Conservation (phyloP, 345 rosid species). For the Hibiscus trionum region DNA sequence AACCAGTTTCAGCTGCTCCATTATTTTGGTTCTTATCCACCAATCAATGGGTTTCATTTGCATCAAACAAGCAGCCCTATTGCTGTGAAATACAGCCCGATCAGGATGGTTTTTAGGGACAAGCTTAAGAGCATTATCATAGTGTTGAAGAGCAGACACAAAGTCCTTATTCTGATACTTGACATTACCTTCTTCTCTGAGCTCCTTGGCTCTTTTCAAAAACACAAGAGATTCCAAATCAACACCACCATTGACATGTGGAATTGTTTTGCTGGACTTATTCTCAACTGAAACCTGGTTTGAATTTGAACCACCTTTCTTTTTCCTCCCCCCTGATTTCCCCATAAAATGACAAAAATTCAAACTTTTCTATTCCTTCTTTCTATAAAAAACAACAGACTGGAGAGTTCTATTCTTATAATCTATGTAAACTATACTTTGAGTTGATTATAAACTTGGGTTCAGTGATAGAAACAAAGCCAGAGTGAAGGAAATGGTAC, state of each 20-base stretch:
- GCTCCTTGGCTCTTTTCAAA: conserved; percentile 82
- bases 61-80: conserved; percentile 92
- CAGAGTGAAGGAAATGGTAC: not conserved
- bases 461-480: not conserved
- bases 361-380: too few relatives aligned
- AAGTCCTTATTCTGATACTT: conserved; percentile 74
- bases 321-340: conserved; percentile 83
- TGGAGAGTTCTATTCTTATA: not conserved
- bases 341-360: conserved; percentile 39
- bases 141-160: conserved; percentile 74
- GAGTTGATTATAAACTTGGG: not conserved
- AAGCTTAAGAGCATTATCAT: conserved; percentile 61
- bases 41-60: conserved; percentile 89
- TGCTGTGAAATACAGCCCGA: conserved; percentile 85
- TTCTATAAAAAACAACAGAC: too few relatives aligned
- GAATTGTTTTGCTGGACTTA: conserved; percentile 14
- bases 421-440: not conserved
- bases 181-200: conserved; percentile 86
- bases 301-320: conserved; percentile 42
- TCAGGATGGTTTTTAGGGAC: conserved; percentile 73
- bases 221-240: conserved; percentile 63
- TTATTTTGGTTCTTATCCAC: conserved; percentile 36
- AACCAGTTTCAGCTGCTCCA: conserved; percentile 43
- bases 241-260: conserved; percentile 51
- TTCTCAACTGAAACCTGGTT: conserved; percentile 41